Evolutionary conservation across 2,329 filamentous ascomycete species (phyloP).

Genomic region (Curvularia lunata): DNA sequence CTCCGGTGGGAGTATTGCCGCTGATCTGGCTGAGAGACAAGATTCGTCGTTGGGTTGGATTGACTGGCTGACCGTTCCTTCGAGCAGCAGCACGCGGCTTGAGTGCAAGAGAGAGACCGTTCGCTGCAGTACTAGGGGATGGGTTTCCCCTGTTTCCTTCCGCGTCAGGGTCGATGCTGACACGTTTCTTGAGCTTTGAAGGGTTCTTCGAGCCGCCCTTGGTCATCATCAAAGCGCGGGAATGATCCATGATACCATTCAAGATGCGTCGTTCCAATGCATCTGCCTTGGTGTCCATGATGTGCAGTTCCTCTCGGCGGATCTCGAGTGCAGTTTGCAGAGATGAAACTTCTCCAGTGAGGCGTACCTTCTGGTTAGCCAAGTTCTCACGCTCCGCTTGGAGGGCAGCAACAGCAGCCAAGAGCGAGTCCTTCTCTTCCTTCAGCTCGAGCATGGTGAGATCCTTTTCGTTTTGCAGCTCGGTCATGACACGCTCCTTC

Average conservation of each 20-base stretch:
- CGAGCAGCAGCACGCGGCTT: slow-evolving; percentile 54
- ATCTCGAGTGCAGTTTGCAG: slow-evolving; percentile 89
- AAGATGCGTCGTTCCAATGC: slow-evolving; percentile 89
- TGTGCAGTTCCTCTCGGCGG: slow-evolving; percentile 85
- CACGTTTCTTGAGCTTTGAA: slow-evolving; percentile 44
- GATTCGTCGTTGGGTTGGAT: slow-evolving; percentile 70
- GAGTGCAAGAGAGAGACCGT: slow-evolving; percentile 56
- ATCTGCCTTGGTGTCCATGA: slow-evolving; percentile 90
- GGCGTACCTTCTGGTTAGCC: slow-evolving; percentile 75
- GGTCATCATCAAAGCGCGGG: slow-evolving; percentile 82
- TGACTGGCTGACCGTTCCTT: slow-evolving; percentile 48
- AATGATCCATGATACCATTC: slow-evolving; percentile 95
- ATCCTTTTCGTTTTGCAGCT: slow-evolving; percentile 46
- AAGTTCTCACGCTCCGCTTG: slow-evolving; percentile 76
- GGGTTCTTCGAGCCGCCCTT: slow-evolving; percentile 59
- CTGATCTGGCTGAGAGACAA: slow-evolving; percentile 90
- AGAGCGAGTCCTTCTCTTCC: slow-evolving; percentile 55
- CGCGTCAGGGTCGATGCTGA: slow-evolving; percentile 39
- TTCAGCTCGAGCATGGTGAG: slow-evolving; percentile 43
- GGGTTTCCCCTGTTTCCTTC: slow-evolving; percentile 46
- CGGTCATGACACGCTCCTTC: slow-evolving; percentile 50
- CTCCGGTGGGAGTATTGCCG: slow-evolving; percentile 67
- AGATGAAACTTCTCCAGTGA: slow-evolving; percentile 85
- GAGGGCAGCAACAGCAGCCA: slow-evolving; percentile 63
- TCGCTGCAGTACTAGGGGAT: slow-evolving; percentile 45